phyloP scores from a whole-genome alignment of 2,329 filamentous ascomycete species.

The Paecilomyces sp. region DNA sequence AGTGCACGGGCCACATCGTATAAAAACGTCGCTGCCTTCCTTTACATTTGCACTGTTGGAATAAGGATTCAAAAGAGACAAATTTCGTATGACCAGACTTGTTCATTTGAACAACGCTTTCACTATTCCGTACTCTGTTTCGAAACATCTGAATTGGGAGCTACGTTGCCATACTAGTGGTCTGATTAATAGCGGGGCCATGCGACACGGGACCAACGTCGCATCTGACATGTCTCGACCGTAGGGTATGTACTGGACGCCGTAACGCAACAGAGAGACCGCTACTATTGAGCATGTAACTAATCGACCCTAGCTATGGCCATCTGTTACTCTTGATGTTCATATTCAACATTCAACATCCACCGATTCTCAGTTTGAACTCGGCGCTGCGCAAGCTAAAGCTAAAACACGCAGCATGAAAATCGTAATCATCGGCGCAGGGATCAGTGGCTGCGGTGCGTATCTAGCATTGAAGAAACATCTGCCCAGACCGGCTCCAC shows the following conservation, averaged over 20 bases:
- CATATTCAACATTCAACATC: background rate
- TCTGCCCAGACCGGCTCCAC: slow-evolving; percentile 17
- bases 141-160: background rate
- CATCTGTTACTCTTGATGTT: too few species aligned
- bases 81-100: background rate
- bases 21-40: background rate
- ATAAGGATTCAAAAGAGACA: background rate
- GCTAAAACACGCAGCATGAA: slow-evolving; percentile 23
- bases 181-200: background rate
- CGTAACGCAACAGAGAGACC: background rate
- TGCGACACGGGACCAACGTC: background rate
- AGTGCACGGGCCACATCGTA: background rate
- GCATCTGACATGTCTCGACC: background rate
- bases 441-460: slow-evolving; percentile 32
- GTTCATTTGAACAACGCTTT: background rate
- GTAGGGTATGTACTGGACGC: background rate
- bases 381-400: background rate
- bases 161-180: background rate
- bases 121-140: background rate
- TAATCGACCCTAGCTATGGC: background rate
- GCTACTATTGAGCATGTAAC: background rate
- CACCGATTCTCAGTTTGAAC: background rate
- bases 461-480: slow-evolving; percentile 36
- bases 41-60: background rate
- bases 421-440: slow-evolving; percentile 37